phyloP scores from a whole-genome alignment of 768 basidiomycete species.

The Rhodotorula paludigena region DNA sequence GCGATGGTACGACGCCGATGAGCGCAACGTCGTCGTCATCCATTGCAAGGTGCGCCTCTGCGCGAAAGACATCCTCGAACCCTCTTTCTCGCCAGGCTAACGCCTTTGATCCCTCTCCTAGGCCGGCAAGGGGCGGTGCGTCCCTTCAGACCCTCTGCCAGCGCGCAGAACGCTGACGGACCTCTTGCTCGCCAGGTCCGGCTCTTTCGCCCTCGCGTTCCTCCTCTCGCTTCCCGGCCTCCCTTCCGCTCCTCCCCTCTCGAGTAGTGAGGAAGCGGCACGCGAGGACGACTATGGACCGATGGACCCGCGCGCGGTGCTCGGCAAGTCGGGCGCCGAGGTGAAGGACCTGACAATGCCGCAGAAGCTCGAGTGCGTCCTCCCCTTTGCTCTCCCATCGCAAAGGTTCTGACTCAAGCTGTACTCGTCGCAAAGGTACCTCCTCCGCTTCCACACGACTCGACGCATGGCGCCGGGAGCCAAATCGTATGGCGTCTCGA shows the following conservation, averaged over 20 bases:
- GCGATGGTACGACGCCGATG: conserved; percentile 63
- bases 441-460: conserved; percentile 26
- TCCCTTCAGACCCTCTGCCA: neutral
- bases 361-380: conserved; percentile 44
- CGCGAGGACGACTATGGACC: conserved; percentile 51
- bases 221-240: conserved; percentile 59
- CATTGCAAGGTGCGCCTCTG: conserved; percentile 67
- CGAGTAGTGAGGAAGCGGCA: conserved; percentile 45
- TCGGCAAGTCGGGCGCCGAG: conserved; percentile 17
- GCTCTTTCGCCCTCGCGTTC: conserved; percentile 77
- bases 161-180: neutral
- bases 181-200: conserved; percentile 54
- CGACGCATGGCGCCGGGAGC: conserved; percentile 22
- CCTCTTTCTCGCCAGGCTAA: too few species aligned
- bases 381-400: neutral
- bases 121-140: conserved; percentile 40
- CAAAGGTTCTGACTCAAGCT: neutral
- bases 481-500: conserved; percentile 45
- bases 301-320: conserved; percentile 47
- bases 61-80: too few species aligned
- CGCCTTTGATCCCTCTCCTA: neutral
- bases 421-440: conserved; percentile 8
- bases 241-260: conserved; percentile 53
- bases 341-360: conserved; percentile 57
- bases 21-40: conserved; percentile 67